Conservation (phyloP, 176 grass and related monocot genomes). For the Oropetium thomaeum region DNA sequence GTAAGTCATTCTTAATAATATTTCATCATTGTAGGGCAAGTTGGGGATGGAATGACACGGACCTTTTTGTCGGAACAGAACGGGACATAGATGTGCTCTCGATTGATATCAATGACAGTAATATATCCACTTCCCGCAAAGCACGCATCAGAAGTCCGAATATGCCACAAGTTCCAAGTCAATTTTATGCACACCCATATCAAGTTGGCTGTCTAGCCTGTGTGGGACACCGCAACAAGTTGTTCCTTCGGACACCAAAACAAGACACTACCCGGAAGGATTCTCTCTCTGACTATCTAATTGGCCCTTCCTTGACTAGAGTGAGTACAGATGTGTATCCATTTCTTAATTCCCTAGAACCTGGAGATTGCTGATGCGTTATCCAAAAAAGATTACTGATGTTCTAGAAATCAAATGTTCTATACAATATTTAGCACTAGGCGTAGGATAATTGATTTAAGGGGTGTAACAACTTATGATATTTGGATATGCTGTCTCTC, state of each 20-base stretch:
- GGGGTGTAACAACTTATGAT: too few species aligned
- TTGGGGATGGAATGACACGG: conserved; percentile 41
- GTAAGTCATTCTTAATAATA: background rate
- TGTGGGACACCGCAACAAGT: background rate
- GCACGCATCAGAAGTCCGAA: background rate
- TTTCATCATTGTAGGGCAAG: conserved; percentile 29
- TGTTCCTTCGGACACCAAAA: background rate
- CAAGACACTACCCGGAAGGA: background rate
- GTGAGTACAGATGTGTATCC: background rate
- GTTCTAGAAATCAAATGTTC: too few species aligned
- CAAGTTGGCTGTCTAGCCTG: conserved; percentile 16
- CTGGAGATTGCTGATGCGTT: too few species aligned
- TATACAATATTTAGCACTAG: too few species aligned
- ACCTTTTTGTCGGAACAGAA: conserved; percentile 34
- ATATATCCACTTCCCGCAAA: background rate
- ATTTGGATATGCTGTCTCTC: too few species aligned
- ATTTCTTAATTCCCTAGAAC: background rate
- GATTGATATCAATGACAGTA: background rate
- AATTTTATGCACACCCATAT: background rate
- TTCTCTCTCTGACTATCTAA: background rate
- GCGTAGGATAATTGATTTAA: too few species aligned
- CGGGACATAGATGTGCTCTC: conserved; percentile 28
- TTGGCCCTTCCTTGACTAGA: background rate
- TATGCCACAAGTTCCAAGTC: conserved; percentile 5
- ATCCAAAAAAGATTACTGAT: too few species aligned